A percentile compares a stretch with the other conserved stretches of the same genome.
phyloP scores from a whole-genome alignment of 805 yeast species.

The Kluyveromyces starmeri region DNA sequence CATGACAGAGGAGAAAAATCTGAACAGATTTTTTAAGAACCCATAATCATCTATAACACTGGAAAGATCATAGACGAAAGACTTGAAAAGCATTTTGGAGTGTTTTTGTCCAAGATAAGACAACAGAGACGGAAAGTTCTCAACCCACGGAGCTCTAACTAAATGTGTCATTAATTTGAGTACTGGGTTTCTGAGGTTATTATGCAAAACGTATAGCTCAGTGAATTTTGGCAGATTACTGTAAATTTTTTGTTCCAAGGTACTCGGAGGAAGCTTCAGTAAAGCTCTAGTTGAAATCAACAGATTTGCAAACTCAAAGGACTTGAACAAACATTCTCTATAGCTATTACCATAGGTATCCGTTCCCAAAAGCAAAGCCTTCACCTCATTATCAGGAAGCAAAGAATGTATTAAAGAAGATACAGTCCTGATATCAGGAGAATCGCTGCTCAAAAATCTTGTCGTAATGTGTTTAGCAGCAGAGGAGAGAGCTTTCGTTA shows the following conservation, averaged over 20 bases:
- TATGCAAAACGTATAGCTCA: slow-evolving; percentile 43
- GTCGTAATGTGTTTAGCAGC: slow-evolving; percentile 44
- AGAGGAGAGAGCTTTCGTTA: slow-evolving; percentile 41
- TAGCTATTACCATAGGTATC: slow-evolving; percentile 15
- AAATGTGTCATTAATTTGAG: slow-evolving; percentile 49
- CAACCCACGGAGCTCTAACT: slow-evolving; percentile 47
- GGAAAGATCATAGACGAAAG: slow-evolving; percentile 52
- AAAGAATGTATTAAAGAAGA: slow-evolving; percentile 15
- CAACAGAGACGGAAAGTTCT: slow-evolving; percentile 65
- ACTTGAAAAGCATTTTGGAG: slow-evolving; percentile 50
- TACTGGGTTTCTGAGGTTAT: slow-evolving; percentile 40
- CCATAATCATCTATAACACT: slow-evolving; percentile 44
- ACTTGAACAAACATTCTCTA: slow-evolving; percentile 36
- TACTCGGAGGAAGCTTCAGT: slow-evolving; percentile 44
- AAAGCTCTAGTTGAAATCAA: slow-evolving; percentile 50
- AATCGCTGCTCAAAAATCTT: slow-evolving; percentile 45
- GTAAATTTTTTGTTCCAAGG: slow-evolving; percentile 56
- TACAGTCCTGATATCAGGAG: slow-evolving; percentile 44
- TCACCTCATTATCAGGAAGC: slow-evolving; percentile 4
- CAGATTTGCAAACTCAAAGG: slow-evolving; percentile 47
- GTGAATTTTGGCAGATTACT: slow-evolving; percentile 47
- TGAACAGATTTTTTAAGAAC: slow-evolving; percentile 48
- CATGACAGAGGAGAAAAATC: slow-evolving; percentile 59
- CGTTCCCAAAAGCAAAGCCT: slow-evolving; percentile 10
- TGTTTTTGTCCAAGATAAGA: slow-evolving; percentile 68